Percentiles rank a stretch among this genome's conserved stretches.
Conservation (phyloP, 441 rosid genomes). For the Brassica balearica region DNA sequence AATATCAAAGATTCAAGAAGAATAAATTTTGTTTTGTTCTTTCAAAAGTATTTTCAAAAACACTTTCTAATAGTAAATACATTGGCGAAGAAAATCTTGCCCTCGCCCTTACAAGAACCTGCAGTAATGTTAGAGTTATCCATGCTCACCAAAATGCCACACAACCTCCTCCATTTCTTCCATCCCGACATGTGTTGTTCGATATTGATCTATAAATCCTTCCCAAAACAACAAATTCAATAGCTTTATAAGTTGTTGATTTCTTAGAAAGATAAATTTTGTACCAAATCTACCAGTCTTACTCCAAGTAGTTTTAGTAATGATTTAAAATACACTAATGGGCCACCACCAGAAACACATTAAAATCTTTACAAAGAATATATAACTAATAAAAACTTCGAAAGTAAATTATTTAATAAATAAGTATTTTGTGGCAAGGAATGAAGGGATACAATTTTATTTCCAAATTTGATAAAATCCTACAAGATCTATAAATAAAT, state of each 20-base stretch:
- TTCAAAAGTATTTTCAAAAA: background rate
- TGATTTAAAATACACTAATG: background rate
- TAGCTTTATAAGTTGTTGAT: background rate
- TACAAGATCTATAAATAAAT: slow-evolving; percentile 17
- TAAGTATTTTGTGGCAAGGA: background rate
- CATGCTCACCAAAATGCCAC: background rate
- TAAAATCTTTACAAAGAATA: background rate
- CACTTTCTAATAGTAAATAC: no score
- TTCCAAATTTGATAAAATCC: background rate
- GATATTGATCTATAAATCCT: background rate
- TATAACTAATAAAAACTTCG: background rate
- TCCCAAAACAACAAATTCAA: background rate
- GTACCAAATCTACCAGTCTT: background rate
- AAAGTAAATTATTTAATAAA: background rate
- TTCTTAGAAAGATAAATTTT: background rate
- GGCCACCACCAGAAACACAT: background rate
- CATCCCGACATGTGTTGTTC: background rate
- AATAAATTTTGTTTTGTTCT: background rate
- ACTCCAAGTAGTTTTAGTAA: background rate
- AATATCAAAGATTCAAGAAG: background rate
- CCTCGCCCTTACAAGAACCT: no score
- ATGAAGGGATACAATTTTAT: background rate
- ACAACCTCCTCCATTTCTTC: background rate
- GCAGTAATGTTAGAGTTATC: no score
- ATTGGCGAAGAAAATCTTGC: no score